Conservation (phyloP, 2,329 filamentous ascomycete species). For the Aspergillus sp. region DNA sequence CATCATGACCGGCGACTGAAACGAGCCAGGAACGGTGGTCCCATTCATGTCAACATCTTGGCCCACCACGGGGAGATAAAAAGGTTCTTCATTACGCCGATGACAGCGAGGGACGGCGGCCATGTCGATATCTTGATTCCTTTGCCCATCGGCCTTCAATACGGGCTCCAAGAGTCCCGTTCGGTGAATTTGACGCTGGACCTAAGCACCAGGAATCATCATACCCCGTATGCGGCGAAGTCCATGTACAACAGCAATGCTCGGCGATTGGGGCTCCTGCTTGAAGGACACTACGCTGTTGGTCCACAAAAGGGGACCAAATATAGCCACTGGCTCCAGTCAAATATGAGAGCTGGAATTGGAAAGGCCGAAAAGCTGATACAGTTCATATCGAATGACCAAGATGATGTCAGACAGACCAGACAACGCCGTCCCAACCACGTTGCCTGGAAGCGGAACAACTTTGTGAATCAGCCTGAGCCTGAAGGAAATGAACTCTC, state of each 20-base stretch:
- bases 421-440: not conserved
- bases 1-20: not conserved
- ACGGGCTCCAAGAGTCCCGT: not conserved
- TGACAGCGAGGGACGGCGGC: not conserved
- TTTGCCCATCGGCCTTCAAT: not conserved
- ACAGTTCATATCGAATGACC: not conserved
- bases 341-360: not conserved
- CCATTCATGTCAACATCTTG: not conserved
- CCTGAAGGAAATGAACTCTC: not conserved
- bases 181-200: not conserved
- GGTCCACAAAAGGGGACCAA: not conserved
- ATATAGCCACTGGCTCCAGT: not conserved
- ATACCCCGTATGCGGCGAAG: not conserved
- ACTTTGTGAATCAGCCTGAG: not conserved
- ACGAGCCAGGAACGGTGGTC: not conserved
- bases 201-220: not conserved
- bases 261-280: not conserved
- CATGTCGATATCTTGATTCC: not conserved
- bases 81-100: not conserved
- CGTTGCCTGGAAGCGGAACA: not conserved
- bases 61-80: not conserved
- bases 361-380: not conserved
- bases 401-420: not conserved
- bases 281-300: not conserved
- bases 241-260: not conserved